These are phyloP conservation scores for Hypsizygus marmoreus DNA, from an alignment of 768 basidiomycete genomes.

Conservation along the genomic window DNA sequence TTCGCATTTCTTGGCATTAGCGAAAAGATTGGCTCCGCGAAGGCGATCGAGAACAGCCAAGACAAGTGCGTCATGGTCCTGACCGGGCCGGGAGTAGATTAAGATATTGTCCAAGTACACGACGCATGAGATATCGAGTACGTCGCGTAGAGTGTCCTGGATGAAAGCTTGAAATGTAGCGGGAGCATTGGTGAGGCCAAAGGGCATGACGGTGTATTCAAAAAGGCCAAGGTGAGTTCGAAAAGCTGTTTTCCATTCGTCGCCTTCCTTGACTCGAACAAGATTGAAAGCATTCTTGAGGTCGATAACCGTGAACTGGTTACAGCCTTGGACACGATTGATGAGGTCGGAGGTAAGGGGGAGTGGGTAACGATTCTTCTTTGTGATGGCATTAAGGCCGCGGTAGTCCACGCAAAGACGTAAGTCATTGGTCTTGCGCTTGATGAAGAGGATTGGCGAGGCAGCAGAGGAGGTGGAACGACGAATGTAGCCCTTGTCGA, in stretches of 20 bases:
- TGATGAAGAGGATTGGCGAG: constrained; percentile 35
- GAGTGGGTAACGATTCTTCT: constrained; percentile 28
- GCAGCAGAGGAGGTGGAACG: constrained; percentile 30
- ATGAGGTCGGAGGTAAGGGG: constrained; percentile 30
- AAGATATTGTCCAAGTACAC: constrained; percentile 46
- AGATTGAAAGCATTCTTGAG: constrained; percentile 39
- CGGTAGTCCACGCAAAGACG: constrained; percentile 32
- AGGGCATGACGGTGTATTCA: constrained; percentile 38
- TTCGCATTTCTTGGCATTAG: constrained; percentile 40
- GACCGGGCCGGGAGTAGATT: constrained; percentile 32
- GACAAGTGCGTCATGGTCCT: constrained; percentile 29
- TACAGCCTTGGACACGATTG: constrained; percentile 26
- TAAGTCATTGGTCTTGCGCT: constrained; percentile 34
- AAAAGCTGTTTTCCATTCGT: constrained; percentile 48
- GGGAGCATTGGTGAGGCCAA: constrained; percentile 39
- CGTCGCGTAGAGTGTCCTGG: constrained; percentile 37
- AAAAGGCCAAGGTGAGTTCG: constrained; percentile 36
- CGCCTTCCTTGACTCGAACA: constrained; percentile 35
- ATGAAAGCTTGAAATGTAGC: constrained; percentile 46
- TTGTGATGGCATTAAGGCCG: constrained; percentile 31
- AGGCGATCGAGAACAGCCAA: constrained; percentile 30
- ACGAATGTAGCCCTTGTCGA: constrained; percentile 37
- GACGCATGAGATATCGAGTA: constrained; percentile 37
- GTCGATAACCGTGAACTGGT: constrained; percentile 34
- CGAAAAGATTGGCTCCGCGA: constrained; percentile 23